Conservation (phyloP, 257 asterid species). For the Avicennia marina region DNA sequence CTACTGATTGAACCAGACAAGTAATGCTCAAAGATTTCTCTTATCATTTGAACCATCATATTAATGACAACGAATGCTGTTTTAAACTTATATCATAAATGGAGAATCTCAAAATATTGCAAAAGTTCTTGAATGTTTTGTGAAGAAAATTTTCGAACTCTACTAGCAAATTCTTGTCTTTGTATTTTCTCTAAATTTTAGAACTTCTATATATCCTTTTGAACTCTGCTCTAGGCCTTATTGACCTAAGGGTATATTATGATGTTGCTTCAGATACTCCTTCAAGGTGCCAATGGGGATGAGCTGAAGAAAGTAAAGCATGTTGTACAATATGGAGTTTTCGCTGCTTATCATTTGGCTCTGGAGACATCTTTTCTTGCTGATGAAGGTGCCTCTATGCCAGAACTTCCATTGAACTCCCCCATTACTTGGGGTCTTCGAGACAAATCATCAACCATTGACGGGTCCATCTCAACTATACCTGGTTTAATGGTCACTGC, state of each 20-base stretch:
- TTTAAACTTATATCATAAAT: conserved; percentile 4
- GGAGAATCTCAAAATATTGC: conserved; percentile 5
- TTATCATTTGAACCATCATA: not conserved
- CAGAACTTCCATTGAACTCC: conserved; percentile 63
- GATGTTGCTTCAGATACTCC: conserved; percentile 64
- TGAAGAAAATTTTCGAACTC: not conserved
- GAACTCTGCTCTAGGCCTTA: conserved; percentile 8
- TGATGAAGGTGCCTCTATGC: conserved; percentile 96
- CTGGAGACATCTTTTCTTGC: conserved; percentile 97
- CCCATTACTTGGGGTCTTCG: conserved; percentile 80
- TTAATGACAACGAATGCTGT: not conserved
- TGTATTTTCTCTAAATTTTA: not conserved
- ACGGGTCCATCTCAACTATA: conserved; percentile 70
- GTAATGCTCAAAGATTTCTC: conserved; percentile 1
- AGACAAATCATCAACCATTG: conserved; percentile 59
- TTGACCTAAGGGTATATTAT: conserved; percentile 11
- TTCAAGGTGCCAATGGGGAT: conserved; percentile 83
- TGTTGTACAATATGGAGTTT: conserved; percentile 85
- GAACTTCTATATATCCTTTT: too few species aligned
- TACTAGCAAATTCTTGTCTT: conserved; percentile 10
- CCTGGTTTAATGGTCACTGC: conserved; percentile 52
- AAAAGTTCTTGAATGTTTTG: conserved; percentile 5
- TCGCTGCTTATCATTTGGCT: conserved; percentile 97
- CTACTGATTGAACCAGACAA: conserved; percentile 14
- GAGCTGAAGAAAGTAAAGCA: conserved; percentile 96